Percentiles rank a stretch among this genome's conserved stretches.
Conservation (phyloP, 1,139 yeast genomes). For the Nakaseomyces uthaithaninus region DNA sequence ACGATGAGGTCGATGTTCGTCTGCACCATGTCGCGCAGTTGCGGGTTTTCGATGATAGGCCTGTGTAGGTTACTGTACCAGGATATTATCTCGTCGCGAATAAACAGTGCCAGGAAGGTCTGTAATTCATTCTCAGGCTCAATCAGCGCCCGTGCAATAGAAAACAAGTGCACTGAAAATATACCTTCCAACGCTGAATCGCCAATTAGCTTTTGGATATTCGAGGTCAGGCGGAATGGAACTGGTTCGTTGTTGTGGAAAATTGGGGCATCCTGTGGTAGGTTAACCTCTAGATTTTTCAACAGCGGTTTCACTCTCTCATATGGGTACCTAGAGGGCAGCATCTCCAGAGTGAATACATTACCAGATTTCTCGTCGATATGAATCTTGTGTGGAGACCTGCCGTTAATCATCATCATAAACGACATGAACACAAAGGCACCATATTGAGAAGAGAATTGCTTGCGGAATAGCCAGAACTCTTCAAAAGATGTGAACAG, state of each 20-base stretch:
- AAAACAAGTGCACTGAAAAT: slow-evolving; percentile 74
- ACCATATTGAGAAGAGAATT: slow-evolving; percentile 93
- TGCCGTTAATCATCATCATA: slow-evolving; percentile 86
- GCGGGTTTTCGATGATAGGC: slow-evolving; percentile 53
- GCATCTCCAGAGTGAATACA: slow-evolving; percentile 92
- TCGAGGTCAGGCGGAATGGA: slow-evolving; percentile 94
- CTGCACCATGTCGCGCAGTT: slow-evolving; percentile 77
- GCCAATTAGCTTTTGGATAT: slow-evolving; percentile 87
- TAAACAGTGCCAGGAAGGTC: slow-evolving; percentile 82
- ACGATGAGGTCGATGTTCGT: slow-evolving; percentile 81
- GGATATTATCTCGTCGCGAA: slow-evolving; percentile 87
- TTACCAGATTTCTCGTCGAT: slow-evolving; percentile 76
- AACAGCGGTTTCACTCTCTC: slow-evolving; percentile 34
- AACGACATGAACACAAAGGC: slow-evolving; percentile 87
- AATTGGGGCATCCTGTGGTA: slow-evolving; percentile 70
- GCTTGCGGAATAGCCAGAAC: slow-evolving; percentile 95
- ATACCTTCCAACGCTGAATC: slow-evolving; percentile 89
- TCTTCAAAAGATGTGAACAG: slow-evolving; percentile 78
- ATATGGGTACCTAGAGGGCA: slow-evolving; percentile 58
- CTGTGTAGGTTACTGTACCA: slow-evolving; percentile 86
- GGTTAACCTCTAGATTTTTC: slow-evolving; percentile 47
- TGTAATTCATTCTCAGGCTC: slow-evolving; percentile 88
- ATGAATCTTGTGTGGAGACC: slow-evolving; percentile 91
- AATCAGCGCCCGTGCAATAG: slow-evolving; percentile 78
- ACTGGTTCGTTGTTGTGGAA: slow-evolving; percentile 92